These are phyloP conservation scores for Phytophthora pinifolia DNA, from an alignment of 352 stramenopile genomes.

Conservation along the genomic window DNA sequence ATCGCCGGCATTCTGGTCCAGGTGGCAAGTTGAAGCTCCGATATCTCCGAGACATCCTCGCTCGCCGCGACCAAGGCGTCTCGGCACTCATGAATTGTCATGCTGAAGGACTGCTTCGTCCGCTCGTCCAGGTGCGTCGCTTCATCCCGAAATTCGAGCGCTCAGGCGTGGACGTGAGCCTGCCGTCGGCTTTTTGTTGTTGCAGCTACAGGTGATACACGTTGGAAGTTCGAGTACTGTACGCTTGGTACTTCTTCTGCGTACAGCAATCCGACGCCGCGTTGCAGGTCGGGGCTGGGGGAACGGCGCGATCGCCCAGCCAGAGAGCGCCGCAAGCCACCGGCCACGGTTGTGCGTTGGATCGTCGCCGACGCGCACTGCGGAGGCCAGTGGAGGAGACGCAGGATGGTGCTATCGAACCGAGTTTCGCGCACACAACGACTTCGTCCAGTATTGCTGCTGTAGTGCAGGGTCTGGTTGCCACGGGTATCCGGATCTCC, in stretches of 20 bases:
- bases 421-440: background rate
- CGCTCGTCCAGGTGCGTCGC: no score
- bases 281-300: constrained; percentile 16
- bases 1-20: constrained; percentile 11
- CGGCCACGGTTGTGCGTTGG: constrained; percentile 5
- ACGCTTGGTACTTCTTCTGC: background rate
- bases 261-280: constrained; percentile 13
- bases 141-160: background rate
- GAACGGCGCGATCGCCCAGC: constrained; percentile 12
- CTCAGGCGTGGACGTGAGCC: background rate
- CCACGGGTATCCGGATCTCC: no score
- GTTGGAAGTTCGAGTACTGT: background rate
- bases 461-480: no score
- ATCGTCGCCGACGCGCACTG: background rate
- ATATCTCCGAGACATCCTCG: constrained; percentile 1
- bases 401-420: no score
- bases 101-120: no score
- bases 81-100: constrained; percentile 25
- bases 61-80: background rate
- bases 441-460: background rate
- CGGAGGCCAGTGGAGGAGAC: no score
- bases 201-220: background rate
- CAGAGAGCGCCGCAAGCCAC: constrained; percentile 11
- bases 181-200: background rate
- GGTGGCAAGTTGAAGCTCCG: background rate